A percentile compares a stretch with the other conserved stretches of the same genome.
These are phyloP conservation scores for Aureobasidium pullulans DNA, from an alignment of 2,329 filamentous ascomycete species.

Conservation along the genomic window DNA sequence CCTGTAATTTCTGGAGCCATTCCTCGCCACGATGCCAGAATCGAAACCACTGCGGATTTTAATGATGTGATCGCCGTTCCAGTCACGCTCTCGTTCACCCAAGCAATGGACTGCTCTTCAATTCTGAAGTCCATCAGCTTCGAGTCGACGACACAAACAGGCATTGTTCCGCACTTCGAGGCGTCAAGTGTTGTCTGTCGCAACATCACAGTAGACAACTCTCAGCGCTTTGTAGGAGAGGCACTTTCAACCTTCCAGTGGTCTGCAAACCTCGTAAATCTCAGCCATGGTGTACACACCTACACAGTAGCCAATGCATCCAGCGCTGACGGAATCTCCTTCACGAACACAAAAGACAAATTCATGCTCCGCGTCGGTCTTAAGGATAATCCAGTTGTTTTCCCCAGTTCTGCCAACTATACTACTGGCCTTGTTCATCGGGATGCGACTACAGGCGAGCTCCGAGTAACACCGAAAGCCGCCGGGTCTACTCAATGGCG, in stretches of 20 bases:
- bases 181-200: slow-evolving; percentile 39
- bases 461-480: slow-evolving; percentile 50
- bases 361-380: slow-evolving; percentile 56
- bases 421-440: slow-evolving; percentile 44
- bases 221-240: slow-evolving; percentile 37
- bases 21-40: slow-evolving; percentile 54
- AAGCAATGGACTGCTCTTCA: slow-evolving; percentile 52
- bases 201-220: slow-evolving; percentile 30
- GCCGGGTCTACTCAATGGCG: slow-evolving; percentile 56
- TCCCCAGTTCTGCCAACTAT: slow-evolving; percentile 50
- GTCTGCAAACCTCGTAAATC: slow-evolving; percentile 45
- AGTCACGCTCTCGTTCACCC: slow-evolving; percentile 52
- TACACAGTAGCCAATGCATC: slow-evolving; percentile 51
- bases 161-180: slow-evolving; percentile 38
- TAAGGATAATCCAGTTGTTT: slow-evolving; percentile 52
- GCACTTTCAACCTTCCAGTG: slow-evolving; percentile 49
- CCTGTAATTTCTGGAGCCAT: slow-evolving; percentile 54
- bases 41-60: slow-evolving; percentile 42
- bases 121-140: slow-evolving; percentile 45
- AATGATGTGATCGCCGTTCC: slow-evolving; percentile 37
- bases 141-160: slow-evolving; percentile 46
- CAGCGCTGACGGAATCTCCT: slow-evolving; percentile 31
- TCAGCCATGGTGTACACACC: slow-evolving; percentile 54
- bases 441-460: slow-evolving; percentile 28
- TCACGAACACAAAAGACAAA: slow-evolving; percentile 48